Base-by-base conservation (phyloP, 208 protist genomes). In the Spongospora subterranea region DNA sequence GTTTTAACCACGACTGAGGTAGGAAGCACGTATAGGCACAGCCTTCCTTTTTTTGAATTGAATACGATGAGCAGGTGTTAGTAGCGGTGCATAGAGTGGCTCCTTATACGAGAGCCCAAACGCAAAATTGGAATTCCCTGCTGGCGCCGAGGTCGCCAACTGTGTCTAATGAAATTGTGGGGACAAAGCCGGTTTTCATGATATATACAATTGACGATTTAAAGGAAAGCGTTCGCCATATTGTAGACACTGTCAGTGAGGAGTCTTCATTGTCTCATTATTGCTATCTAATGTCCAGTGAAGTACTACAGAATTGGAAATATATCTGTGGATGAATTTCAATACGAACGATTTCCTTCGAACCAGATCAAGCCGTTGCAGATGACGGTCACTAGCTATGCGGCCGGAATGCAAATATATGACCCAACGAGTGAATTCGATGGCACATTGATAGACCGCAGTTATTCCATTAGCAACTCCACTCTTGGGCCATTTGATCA, bases 371-470 rank as follows among this genome's bases (percentile, higher is more conserved):
- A 6, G 6, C 71, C 71, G 40, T 20, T 82, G 6, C 6, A 43
- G n/a, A 82, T 82, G 71, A 35, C n/a, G 17, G 35, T 82, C 71
- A 82, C 71, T 35, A 82, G 71, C 35, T 82, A 45, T 82, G 71
- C 71, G 6, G 71, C 71, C 35, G 71, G 71, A n/a, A 20, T 35
- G n/a, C 6, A 82, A 82, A 43, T 82, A 6, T 82, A 40, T n/a
- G 40, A 82, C n/a, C 71, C 71, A 17, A 45, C 6, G n/a, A 82
- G 11, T 20, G 35, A 35, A 6, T 82, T 40, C 71, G 71, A 82
- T 35, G 40, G 71, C 71, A 82, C 35, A 6, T 43, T 82, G 35
- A n/a, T 39, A 17, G 35, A 43, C 6, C 71, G 35, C 17, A 6
- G 35, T 20, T 82, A 45, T 82, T 43, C n/a, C 17, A 35, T 82